A percentile compares a stretch with the other conserved stretches of the same genome.
Evolutionary conservation across 805 yeast genomes (phyloP).

Genomic region (Pichia occidentalis): DNA sequence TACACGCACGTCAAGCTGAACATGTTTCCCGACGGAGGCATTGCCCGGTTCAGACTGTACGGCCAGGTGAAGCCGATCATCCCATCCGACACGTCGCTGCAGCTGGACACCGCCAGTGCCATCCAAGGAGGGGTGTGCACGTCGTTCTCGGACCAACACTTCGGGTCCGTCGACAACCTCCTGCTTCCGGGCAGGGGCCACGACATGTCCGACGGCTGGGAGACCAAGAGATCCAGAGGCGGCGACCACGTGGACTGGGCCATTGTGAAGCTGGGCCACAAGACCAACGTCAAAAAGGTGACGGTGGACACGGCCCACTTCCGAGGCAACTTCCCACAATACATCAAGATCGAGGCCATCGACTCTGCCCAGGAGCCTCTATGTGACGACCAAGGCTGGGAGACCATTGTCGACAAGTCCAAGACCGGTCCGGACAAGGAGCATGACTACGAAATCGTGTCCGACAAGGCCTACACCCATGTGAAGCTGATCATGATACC

Average conservation of each 20-base stretch:
- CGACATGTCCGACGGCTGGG: constrained; percentile 99
- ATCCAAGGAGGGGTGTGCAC: constrained; percentile 86
- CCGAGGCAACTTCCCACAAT: constrained; percentile 92
- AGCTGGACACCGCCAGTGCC: constrained; percentile 74
- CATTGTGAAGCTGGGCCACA: constrained; percentile 68
- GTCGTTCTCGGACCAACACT: constrained; percentile 83
- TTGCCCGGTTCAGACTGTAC: constrained; percentile 86
- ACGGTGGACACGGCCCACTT: constrained; percentile 89
- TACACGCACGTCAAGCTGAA: constrained; percentile 78
- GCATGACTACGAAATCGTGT: constrained; percentile 45
- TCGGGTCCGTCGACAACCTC: constrained; percentile 85
- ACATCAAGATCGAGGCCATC: constrained; percentile 61
- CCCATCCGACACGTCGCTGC: constrained; percentile 39
- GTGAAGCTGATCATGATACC: constrained; percentile 81
- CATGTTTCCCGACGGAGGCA: constrained; percentile 98
- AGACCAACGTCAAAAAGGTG: constrained; percentile 48
- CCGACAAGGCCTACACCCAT: constrained; percentile 46
- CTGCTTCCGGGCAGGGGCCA: constrained; percentile 89
- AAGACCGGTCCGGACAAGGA: constrained; percentile 83
- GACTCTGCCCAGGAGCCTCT: constrained; percentile 31
- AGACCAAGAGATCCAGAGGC: constrained; percentile 80
- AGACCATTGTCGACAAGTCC: constrained; percentile 51
- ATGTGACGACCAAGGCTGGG: constrained; percentile 50
- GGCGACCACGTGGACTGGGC: constrained; percentile 92
- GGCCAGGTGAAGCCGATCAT: constrained; percentile 76